Evolutionary conservation across 2,329 filamentous ascomycete genomes (phyloP).

Genomic region (Cladosporium velox): DNA sequence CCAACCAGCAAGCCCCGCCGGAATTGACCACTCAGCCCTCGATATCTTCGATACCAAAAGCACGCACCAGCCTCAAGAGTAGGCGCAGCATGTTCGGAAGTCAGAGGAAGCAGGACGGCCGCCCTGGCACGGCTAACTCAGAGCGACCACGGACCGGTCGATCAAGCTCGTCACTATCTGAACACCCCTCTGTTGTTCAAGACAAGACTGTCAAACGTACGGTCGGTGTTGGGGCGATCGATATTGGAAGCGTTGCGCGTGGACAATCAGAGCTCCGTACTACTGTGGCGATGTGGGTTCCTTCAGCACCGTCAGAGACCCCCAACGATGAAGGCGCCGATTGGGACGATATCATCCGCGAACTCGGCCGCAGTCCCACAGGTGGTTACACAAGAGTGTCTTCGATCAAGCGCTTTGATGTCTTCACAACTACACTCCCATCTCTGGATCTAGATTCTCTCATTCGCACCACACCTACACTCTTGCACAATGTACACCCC

Average conservation of each 20-base stretch:
- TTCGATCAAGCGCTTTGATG: slow-evolving; percentile 71
- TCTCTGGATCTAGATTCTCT: slow-evolving; percentile 76
- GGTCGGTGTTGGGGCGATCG: slow-evolving; percentile 75
- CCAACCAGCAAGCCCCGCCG: background rate
- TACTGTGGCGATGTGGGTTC: slow-evolving; percentile 71
- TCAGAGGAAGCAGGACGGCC: slow-evolving; percentile 47
- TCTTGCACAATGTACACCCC: slow-evolving; percentile 76
- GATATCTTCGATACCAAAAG: slow-evolving; percentile 23
- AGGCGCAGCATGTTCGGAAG: slow-evolving; percentile 67
- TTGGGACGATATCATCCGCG: slow-evolving; percentile 72
- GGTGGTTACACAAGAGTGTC: slow-evolving; percentile 59
- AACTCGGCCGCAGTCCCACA: slow-evolving; percentile 72
- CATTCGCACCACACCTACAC: slow-evolving; percentile 82
- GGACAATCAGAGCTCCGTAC: slow-evolving; percentile 29
- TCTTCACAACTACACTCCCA: slow-evolving; percentile 77
- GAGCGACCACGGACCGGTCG: slow-evolving; percentile 31
- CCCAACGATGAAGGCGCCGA: slow-evolving; percentile 62
- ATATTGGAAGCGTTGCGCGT: slow-evolving; percentile 58
- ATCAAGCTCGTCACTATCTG: slow-evolving; percentile 25
- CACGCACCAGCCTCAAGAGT: slow-evolving; percentile 37
- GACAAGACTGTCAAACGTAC: slow-evolving; percentile 64
- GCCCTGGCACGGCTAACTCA: slow-evolving; percentile 20
- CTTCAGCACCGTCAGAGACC: slow-evolving; percentile 55
- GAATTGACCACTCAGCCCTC: slow-evolving; percentile 13
- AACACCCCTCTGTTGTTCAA: slow-evolving; percentile 25